Percentiles rank a stretch among this genome's conserved stretches.
phyloP scores from a whole-genome alignment of 176 grass and related monocot species.

The Alloteropsis semialata region DNA sequence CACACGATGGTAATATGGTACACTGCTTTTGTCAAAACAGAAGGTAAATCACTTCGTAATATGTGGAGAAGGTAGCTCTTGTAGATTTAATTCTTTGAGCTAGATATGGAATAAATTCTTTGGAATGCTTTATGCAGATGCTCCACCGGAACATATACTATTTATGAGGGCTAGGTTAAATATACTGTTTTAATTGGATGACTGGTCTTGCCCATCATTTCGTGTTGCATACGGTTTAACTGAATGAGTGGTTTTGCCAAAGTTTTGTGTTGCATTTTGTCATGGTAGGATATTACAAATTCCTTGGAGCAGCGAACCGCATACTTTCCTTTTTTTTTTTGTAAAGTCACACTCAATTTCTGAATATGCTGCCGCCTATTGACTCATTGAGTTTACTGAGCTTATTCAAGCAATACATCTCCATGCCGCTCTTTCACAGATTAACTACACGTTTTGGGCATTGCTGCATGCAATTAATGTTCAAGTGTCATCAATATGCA shows the following conservation, averaged over 20 bases:
- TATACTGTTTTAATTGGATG: conserved; percentile 2
- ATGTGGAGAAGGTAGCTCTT: not conserved
- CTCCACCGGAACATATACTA: conserved; percentile 23
- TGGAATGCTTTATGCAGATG: conserved; percentile 23
- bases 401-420: not conserved
- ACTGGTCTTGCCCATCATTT: not conserved
- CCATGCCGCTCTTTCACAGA: not conserved
- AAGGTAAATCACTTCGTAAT: not conserved
- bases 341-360: not conserved
- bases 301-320: not conserved
- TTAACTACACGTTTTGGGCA: not conserved
- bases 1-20: not conserved
- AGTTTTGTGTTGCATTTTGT: not conserved
- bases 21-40: not conserved
- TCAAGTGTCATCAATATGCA: not conserved
- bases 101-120: conserved; percentile 26
- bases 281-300: not conserved
- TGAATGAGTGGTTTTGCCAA: conserved; percentile 11
- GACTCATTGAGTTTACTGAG: not conserved
- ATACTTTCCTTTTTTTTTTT: not conserved
- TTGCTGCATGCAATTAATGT: not conserved
- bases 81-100: conserved; percentile 26
- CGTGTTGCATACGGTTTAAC: not conserved
- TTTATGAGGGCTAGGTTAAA: conserved; percentile 1
- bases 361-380: not conserved